Evolutionary conservation across 2,329 filamentous ascomycete species (phyloP), one percentile per base, ranked within the genome.

Genomic region (Sarocladium kiliense): DNA sequence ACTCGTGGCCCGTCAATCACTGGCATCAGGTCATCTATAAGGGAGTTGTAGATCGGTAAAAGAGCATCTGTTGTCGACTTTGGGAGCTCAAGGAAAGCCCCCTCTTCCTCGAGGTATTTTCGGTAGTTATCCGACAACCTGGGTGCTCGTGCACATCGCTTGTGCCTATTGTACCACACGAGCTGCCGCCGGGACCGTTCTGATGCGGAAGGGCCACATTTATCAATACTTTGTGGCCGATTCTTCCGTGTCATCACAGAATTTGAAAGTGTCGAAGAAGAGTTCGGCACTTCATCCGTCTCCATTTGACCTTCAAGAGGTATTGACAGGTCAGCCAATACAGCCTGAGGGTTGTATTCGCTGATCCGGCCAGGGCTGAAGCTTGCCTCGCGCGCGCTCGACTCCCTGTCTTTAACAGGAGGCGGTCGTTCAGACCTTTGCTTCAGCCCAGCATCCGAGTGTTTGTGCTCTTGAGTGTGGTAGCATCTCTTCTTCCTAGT

Each of bases 271-370:
- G 41, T 47, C 12, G 9, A 30, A 3, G 25, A 47, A 10, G 41
- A 30, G 6, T 27, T 6, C 21, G 25, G 41, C 21, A 10, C 11
- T 3, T 47, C n/a, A n/a, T 27, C n/a, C 3, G 23, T n/a, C 44
- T 16, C 25, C 44, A 30, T 44, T 16, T 18, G 41, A 9, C 21
- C 41, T 9, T 18, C 41, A 18, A 51, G 27, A 3, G 47, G 47
- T 19, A 36, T 19, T 39, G 60, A 58, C 1, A 62, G 53, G 11
- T 61, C 58, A 32, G 45, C 55, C 18, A 62, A 34, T 3, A 62
- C 58, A 5, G 58, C 58, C 32, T 62, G 58, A 4, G 60, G 60
- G 18, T 61, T 62, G 50, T 62, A 62, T 16, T 56, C 55, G 47
- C 58, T 61, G 23, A 58, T 55, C 11, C 58, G 55, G 21, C 55